phyloP scores from a whole-genome alignment of 2,329 filamentous ascomycete genomes.

The Alternaria brassicae region DNA sequence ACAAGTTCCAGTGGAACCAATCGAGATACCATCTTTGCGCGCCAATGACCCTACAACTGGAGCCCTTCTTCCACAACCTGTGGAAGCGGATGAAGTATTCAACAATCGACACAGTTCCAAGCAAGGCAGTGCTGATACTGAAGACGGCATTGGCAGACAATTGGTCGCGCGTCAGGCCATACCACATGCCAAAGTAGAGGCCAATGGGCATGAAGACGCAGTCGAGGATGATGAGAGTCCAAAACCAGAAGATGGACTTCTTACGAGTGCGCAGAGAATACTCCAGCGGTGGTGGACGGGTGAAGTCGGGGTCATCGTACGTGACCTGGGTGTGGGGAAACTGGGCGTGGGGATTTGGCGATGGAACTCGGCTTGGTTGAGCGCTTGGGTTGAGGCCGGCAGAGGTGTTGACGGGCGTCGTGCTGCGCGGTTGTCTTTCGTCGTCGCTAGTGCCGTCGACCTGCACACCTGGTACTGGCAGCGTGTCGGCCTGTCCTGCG shows the following conservation, averaged over 20 bases:
- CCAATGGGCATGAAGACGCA: slow-evolving; percentile 65
- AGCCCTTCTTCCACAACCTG: slow-evolving; percentile 60
- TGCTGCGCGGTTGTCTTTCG: slow-evolving; percentile 21
- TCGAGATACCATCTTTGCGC: slow-evolving; percentile 57
- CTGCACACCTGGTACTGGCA: slow-evolving; percentile 31
- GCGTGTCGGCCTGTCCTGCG: slow-evolving; percentile 17
- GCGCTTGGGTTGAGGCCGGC: slow-evolving; percentile 27
- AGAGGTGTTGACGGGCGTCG: slow-evolving; percentile 13
- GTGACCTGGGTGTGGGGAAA: slow-evolving; percentile 52
- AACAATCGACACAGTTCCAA: slow-evolving; percentile 62
- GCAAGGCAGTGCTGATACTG: slow-evolving; percentile 61
- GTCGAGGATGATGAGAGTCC: slow-evolving; percentile 66
- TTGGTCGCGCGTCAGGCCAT: slow-evolving; percentile 55
- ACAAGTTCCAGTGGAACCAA: slow-evolving; percentile 66
- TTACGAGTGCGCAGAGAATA: slow-evolving; percentile 64
- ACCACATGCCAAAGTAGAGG: slow-evolving; percentile 68
- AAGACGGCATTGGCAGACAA: slow-evolving; percentile 61
- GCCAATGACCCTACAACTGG: slow-evolving; percentile 61
- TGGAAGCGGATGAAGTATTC: slow-evolving; percentile 61
- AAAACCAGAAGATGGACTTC: slow-evolving; percentile 65
- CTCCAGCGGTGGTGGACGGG: slow-evolving; percentile 60
- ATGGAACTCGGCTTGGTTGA: slow-evolving; percentile 36
- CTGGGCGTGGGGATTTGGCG: slow-evolving; percentile 42
- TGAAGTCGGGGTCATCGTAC: slow-evolving; percentile 51
- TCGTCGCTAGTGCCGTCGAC: slow-evolving; percentile 26